These are phyloP conservation scores for Avena insularis DNA, from an alignment of 176 grass and related monocot species.

Conservation along the genomic window DNA sequence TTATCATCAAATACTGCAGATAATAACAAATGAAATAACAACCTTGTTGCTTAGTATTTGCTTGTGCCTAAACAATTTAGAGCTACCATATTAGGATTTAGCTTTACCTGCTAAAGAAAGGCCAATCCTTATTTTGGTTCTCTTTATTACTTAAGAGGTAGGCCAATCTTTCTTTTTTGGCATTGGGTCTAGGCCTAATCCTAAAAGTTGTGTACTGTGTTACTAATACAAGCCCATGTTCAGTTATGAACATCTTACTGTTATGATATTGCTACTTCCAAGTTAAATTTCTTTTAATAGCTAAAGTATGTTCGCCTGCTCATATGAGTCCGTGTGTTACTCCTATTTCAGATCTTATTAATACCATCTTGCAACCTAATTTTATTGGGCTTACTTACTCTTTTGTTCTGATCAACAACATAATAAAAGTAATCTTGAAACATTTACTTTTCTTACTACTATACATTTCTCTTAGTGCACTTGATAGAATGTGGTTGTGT, in stretches of 20 bases:
- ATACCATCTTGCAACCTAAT: neutral
- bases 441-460: no score
- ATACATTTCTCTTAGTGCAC: no score
- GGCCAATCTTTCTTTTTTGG: neutral
- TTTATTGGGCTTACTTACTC: neutral
- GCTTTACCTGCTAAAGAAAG: neutral
- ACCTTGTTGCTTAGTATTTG: neutral
- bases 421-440: neutral
- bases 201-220: neutral
- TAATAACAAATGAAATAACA: neutral
- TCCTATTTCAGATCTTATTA: no score
- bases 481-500: no score
- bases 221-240: neutral
- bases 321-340: no score
- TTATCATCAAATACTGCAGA: neutral
- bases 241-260: neutral
- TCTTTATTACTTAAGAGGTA: neutral
- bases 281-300: neutral
- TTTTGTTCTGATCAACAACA: constrained; percentile 8
- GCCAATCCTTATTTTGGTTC: neutral
- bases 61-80: neutral
- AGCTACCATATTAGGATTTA: neutral
- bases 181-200: no score
- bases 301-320: neutral
- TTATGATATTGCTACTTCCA: neutral